Percentiles rank a stretch among this genome's conserved stretches.
These are phyloP conservation scores for Zasmidium cellare DNA, from an alignment of 2,329 filamentous ascomycete species.

Conservation along the genomic window DNA sequence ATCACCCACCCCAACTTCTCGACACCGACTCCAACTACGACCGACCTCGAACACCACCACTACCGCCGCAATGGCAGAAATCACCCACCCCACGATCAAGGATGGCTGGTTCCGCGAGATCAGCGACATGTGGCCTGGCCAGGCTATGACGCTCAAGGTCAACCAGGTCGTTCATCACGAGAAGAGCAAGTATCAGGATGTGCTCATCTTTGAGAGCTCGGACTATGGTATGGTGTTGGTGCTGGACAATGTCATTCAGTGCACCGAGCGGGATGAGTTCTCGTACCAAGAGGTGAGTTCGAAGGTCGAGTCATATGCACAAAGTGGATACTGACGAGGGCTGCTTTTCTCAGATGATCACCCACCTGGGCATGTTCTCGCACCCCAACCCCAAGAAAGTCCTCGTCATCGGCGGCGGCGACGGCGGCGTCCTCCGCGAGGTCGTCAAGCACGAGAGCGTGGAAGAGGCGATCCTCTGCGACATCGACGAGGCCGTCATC, in stretches of 20 bases:
- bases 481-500: conserved; percentile 99
- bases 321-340: background rate
- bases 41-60: conserved; percentile 17
- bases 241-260: conserved; percentile 98
- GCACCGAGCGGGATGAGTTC: conserved; percentile 98
- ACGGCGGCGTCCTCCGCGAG: conserved; percentile 96
- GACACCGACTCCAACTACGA: conserved; percentile 20
- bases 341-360: conserved; percentile 73
- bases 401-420: conserved; percentile 94
- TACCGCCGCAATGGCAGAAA: conserved; percentile 66
- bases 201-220: conserved; percentile 97
- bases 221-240: conserved; percentile 95
- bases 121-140: conserved; percentile 97
- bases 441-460: conserved; percentile 98
- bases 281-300: conserved; percentile 70
- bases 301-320: background rate
- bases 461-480: conserved; percentile 93
- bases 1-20: background rate
- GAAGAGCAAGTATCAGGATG: conserved; percentile 98
- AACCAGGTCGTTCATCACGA: conserved; percentile 98
- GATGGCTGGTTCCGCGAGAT: conserved; percentile 99
- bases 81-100: conserved; percentile 76
- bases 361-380: conserved; percentile 95
- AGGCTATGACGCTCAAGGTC: conserved; percentile 98
- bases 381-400: conserved; percentile 99